Evolutionary conservation across 495 filamentous ascomycete genomes (phyloP).

Genomic region (Penicillium tannophilum): DNA sequence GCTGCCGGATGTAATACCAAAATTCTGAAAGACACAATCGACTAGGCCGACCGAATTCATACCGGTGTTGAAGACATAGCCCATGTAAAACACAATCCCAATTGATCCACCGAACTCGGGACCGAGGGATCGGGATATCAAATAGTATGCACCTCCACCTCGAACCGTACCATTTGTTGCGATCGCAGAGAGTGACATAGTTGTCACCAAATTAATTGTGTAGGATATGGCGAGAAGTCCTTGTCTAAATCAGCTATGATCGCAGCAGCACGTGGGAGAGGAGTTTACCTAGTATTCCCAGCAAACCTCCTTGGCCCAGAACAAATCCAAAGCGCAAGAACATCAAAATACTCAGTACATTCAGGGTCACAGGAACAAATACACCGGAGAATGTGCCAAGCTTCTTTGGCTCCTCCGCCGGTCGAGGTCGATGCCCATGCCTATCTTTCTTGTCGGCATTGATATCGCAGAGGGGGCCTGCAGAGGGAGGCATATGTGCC

Average conservation of each 20-base stretch:
- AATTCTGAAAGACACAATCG: constrained; percentile 78
- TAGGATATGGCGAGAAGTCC: constrained; percentile 74
- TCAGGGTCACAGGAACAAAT: constrained; percentile 83
- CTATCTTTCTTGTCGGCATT: constrained; percentile 39
- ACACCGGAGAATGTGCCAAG: constrained; percentile 77
- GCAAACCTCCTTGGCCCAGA: constrained; percentile 73
- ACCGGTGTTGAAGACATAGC: constrained; percentile 81
- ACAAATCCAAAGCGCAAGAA: constrained; percentile 83
- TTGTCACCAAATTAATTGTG: constrained; percentile 78
- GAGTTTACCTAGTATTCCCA: constrained; percentile 74
- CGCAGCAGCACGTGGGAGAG: background rate
- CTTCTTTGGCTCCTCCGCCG: constrained; percentile 57
- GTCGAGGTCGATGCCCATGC: constrained; percentile 43
- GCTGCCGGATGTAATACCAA: constrained; percentile 61
- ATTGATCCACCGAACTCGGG: constrained; percentile 93
- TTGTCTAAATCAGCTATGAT: constrained; percentile 32
- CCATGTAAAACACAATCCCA: constrained; percentile 85
- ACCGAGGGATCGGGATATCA: constrained; percentile 83
- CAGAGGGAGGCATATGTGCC: constrained; percentile 17
- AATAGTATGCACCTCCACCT: constrained; percentile 85
- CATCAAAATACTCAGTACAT: constrained; percentile 93
- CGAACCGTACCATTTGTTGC: constrained; percentile 89
- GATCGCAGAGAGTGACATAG: constrained; percentile 84
- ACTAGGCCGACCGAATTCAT: constrained; percentile 89
- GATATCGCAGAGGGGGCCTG: constrained; percentile 34